Evolutionary conservation across 805 yeast species (phyloP).

Genomic region (Barnettozyma wickerhamii): DNA sequence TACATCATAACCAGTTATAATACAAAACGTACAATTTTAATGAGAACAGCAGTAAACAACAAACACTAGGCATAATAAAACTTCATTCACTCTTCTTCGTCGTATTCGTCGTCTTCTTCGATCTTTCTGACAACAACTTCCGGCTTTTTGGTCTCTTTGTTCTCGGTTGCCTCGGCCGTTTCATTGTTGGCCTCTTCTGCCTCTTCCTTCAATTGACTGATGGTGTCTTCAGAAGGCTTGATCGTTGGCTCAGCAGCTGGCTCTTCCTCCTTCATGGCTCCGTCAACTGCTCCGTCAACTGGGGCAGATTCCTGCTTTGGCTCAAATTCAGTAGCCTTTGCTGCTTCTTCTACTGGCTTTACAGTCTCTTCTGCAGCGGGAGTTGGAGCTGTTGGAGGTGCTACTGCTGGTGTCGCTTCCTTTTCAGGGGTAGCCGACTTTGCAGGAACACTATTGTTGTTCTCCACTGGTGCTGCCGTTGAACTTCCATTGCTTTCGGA

Average conservation of each 20-base stretch:
- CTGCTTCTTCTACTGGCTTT: neutral
- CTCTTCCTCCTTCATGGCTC: too few relatives aligned
- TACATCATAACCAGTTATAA: slow-evolving; percentile 1
- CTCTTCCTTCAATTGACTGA: slow-evolving; percentile 16
- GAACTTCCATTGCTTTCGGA: neutral
- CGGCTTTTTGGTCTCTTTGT: slow-evolving; percentile 26
- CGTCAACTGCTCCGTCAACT: slow-evolving; percentile 1
- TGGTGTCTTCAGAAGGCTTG: slow-evolving; percentile 13
- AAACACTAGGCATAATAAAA: too few relatives aligned
- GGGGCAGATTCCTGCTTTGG: neutral
- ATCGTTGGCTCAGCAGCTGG: neutral
- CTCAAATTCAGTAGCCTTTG: neutral
- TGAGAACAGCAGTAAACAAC: too few relatives aligned
- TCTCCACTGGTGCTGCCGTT: too few relatives aligned
- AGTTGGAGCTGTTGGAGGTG: neutral
- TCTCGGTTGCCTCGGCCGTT: slow-evolving; percentile 33
- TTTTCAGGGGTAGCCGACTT: neutral
- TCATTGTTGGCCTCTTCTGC: slow-evolving; percentile 24
- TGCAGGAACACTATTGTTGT: too few relatives aligned
- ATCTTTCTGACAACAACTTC: slow-evolving; percentile 35
- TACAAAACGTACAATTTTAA: slow-evolving; percentile 2
- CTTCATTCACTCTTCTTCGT: slow-evolving; percentile 33
- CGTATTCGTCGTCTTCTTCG: slow-evolving; percentile 36
- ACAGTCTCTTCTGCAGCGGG: neutral
- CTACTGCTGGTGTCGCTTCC: neutral